Conservation (phyloP, 768 basidiomycete species). For the Mycena amicta region DNA sequence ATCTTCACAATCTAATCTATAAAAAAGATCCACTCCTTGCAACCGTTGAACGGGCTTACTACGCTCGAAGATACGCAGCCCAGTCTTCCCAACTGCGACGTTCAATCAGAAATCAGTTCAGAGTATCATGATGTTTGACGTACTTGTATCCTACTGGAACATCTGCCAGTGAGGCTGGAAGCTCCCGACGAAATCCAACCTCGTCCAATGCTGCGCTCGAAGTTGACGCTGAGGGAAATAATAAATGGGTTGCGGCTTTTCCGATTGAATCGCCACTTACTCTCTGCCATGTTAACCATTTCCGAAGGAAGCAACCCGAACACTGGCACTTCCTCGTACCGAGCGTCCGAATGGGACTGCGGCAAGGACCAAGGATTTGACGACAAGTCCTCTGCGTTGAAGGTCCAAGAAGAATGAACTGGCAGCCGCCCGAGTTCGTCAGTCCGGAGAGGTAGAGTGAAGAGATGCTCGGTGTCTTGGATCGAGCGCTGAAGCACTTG, state of each 20-base stretch:
- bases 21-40: too few species aligned
- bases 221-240: not conserved
- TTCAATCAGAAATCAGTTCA: too few species aligned
- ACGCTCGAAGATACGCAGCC: too few species aligned
- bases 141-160: too few species aligned
- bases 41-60: too few species aligned
- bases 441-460: slow-evolving; percentile 9
- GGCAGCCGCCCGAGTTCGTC: slow-evolving; percentile 13
- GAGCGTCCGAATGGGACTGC: not conserved
- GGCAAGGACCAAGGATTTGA: not conserved
- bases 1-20: too few species aligned
- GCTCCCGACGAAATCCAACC: too few species aligned
- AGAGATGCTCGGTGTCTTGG: slow-evolving; percentile 3
- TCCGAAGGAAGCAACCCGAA: not conserved
- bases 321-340: not conserved
- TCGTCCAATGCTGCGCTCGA: not conserved
- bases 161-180: too few species aligned
- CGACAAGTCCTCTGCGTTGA: not conserved
- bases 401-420: slow-evolving; percentile 1
- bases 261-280: too few species aligned
- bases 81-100: too few species aligned
- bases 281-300: not conserved
- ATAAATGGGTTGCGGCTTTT: too few species aligned
- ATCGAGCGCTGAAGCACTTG: not conserved
- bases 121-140: too few species aligned